Conservation (phyloP, 495 filamentous ascomycete genomes). For the Tuber melanosporum region DNA sequence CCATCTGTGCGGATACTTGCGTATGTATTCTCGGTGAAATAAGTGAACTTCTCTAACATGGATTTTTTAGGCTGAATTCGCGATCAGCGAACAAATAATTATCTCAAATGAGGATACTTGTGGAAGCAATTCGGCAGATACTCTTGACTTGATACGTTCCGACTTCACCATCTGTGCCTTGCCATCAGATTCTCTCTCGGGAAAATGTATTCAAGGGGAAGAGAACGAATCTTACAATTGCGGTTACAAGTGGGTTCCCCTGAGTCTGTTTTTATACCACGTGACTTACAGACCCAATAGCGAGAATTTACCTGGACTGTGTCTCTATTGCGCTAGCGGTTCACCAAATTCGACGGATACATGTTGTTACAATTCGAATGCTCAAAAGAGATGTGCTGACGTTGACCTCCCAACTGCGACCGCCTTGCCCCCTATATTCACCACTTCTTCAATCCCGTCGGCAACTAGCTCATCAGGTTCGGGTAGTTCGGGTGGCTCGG, state of each 20-base stretch:
- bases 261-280: slow-evolving; percentile 5
- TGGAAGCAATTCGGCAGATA: slow-evolving; percentile 54
- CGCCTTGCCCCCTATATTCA: slow-evolving; percentile 62
- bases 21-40: slow-evolving; percentile 49
- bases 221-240: slow-evolving; percentile 82
- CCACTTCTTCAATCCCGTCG: slow-evolving; percentile 47
- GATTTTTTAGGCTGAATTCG: slow-evolving; percentile 63
- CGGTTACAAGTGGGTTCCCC: slow-evolving; percentile 54
- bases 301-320: slow-evolving; percentile 74
- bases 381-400: slow-evolving; percentile 59
- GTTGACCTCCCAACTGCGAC: slow-evolving; percentile 71
- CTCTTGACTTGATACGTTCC: slow-evolving; percentile 71
- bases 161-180: slow-evolving; percentile 87
- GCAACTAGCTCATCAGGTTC: slow-evolving; percentile 46
- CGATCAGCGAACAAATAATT: slow-evolving; percentile 79
- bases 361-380: slow-evolving; percentile 80
- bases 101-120: slow-evolving; percentile 69
- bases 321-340: slow-evolving; percentile 73
- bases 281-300: slow-evolving; percentile 40
- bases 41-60: slow-evolving; percentile 10
- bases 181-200: slow-evolving; percentile 68
- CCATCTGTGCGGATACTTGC: slow-evolving; percentile 87
- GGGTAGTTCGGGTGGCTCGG: slow-evolving; percentile 5
- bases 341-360: slow-evolving; percentile 89
- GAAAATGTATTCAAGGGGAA: slow-evolving; percentile 65